Base-by-base conservation (phyloP, 352 stramenopile genomes). In the Phytophthora syringae region DNA sequence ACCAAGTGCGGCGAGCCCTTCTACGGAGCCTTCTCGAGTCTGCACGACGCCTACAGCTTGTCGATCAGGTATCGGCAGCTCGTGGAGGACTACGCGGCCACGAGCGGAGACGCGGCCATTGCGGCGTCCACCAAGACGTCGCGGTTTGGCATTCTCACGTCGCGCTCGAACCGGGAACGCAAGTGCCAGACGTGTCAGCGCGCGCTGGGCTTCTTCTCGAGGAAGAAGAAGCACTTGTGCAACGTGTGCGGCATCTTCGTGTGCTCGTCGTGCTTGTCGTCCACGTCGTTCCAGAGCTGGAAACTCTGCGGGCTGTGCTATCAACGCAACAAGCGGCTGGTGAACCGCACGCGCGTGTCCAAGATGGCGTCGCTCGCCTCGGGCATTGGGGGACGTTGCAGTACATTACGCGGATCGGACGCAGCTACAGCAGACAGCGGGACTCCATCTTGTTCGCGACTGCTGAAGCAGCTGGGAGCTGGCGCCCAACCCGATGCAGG, bases 21-120 rank as follows among this genome's bases (percentile, higher is more conserved):
- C 44, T 81, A 83, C 60, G 79, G 79, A 15, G 76, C 76, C 0
- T 84, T 92, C 49, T 86, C 83, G 1, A 78, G 80, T 27, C 69
- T 90, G 3, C 81, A 89, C 53, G 83, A 92, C 61, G 83, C 83
- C 36, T 87, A 87, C 42, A 92, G 83, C 43, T 74, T 90, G 20
- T 77, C 75, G 2, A 77, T 90, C 22, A 69, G 80, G 45, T 90
- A 92, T 55, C 80, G 83, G 4, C 76, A 84, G 36, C 47, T 87
- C 22, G 74, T 90, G 13, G 83, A 92, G 62, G 68, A 73, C 40
- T 80, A 74, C 25, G 60, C 70, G 1, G 60, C 64, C 25, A 74
- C 67, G 9, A 74, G 72, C 53, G 77, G 68, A 28, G 66, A 80
- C 18, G 54, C 69, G 0, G 55, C 67, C 18, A 64, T 68, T 6